Evolutionary conservation across 2,329 filamentous ascomycete genomes (phyloP).

Genomic region (Hortaea sp.): DNA sequence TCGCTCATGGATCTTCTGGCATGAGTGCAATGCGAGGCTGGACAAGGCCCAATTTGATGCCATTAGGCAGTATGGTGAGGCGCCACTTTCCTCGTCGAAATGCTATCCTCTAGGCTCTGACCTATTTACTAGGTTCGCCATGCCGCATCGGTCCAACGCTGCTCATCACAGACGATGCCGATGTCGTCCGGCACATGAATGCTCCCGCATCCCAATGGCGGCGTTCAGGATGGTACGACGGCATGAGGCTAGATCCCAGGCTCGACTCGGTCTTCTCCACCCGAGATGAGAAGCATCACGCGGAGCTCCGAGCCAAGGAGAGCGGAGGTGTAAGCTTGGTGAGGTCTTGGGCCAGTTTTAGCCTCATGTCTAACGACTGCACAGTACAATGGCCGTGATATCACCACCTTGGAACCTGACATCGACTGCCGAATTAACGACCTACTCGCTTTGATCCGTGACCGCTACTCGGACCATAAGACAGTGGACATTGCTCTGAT

Average conservation of each 20-base stretch:
- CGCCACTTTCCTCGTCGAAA: no score
- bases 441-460: slow-evolving; percentile 39
- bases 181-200: slow-evolving; percentile 37
- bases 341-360: no score
- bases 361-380: neutral
- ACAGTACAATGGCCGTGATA: slow-evolving; percentile 48
- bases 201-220: slow-evolving; percentile 24
- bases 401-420: slow-evolving; percentile 39
- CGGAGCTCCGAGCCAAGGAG: slow-evolving; percentile 35
- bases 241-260: slow-evolving; percentile 43
- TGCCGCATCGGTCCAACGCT: slow-evolving; percentile 40
- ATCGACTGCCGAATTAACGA: slow-evolving; percentile 40
- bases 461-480: slow-evolving; percentile 32
- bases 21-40: slow-evolving; percentile 12
- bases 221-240: slow-evolving; percentile 37
- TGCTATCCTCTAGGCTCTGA: no score
- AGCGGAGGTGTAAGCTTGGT: neutral
- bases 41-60: slow-evolving; percentile 13
- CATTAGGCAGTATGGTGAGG: slow-evolving; percentile 18
- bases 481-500: slow-evolving; percentile 40
- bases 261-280: slow-evolving; percentile 46
- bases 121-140: slow-evolving; percentile 25
- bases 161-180: slow-evolving; percentile 40
- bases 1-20: slow-evolving; percentile 20
- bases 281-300: slow-evolving; percentile 40